A percentile compares a stretch with the other conserved stretches of the same genome.
phyloP scores from a whole-genome alignment of 192 early-diverging fungal genomes.

The Dissophora globulifera region DNA sequence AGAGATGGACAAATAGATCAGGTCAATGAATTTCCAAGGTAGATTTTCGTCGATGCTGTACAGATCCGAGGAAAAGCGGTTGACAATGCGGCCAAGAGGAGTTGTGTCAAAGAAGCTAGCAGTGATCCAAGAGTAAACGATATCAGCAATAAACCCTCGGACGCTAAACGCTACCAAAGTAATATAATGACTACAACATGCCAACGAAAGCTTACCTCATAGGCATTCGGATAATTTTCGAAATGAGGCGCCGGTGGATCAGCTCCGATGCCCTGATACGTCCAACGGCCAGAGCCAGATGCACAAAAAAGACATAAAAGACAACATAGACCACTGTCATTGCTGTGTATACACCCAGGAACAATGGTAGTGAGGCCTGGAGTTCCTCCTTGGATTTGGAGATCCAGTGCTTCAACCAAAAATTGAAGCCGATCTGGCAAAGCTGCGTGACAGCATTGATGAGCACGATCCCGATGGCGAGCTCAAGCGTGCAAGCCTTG shows the following conservation, averaged over 20 bases:
- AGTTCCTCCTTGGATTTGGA: conserved; percentile 35
- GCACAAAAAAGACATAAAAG: conserved; percentile 13
- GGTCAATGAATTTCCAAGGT: conserved; percentile 55
- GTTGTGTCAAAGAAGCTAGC: conserved; percentile 44
- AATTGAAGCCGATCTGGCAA: conserved; percentile 5
- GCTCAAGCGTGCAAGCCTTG: conserved; percentile 10
- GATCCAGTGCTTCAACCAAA: conserved; percentile 48
- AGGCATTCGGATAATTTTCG: conserved; percentile 65
- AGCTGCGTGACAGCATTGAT: conserved; percentile 2
- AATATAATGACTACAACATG: background rate
- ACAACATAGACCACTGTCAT: conserved; percentile 16
- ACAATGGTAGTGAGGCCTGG: conserved; percentile 14
- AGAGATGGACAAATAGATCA: conserved; percentile 1
- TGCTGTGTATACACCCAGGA: conserved; percentile 17
- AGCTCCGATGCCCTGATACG: conserved; percentile 41
- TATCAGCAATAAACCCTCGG: too few relatives aligned
- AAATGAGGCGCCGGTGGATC: conserved; percentile 16
- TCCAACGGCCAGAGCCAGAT: conserved; percentile 16
- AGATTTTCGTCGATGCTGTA: conserved; percentile 41
- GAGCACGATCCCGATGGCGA: background rate
- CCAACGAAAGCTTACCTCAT: conserved; percentile 62
- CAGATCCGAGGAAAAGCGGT: conserved; percentile 34
- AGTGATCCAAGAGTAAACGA: too few relatives aligned
- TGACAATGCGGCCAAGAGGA: conserved; percentile 28
- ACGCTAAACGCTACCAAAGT: too few relatives aligned